Conservation (phyloP, 164 flowering plant genomes). For the Platanus orientalis region DNA sequence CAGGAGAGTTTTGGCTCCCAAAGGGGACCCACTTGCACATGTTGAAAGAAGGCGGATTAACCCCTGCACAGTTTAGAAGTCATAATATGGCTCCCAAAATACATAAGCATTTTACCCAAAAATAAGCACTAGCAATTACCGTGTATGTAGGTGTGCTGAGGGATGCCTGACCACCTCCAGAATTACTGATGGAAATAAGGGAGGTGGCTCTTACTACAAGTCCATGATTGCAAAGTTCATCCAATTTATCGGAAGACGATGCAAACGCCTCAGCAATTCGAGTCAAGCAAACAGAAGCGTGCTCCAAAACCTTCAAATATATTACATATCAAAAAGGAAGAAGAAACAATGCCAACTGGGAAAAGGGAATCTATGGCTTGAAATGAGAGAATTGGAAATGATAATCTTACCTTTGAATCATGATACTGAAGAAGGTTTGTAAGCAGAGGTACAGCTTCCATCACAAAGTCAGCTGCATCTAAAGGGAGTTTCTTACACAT, state of each 20-base stretch:
- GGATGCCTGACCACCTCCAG: slow-evolving; percentile 96
- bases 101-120: neutral
- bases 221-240: slow-evolving; percentile 94
- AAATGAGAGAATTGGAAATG: neutral
- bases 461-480: slow-evolving; percentile 98
- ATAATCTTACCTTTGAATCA: slow-evolving; percentile 69
- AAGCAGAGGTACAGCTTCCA: slow-evolving; percentile 96
- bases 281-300: slow-evolving; percentile 95
- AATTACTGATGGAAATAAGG: slow-evolving; percentile 72
- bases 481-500: slow-evolving; percentile 99
- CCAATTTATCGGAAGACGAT: slow-evolving; percentile 80
- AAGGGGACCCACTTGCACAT: slow-evolving; percentile 91
- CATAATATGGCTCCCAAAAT: slow-evolving; percentile 12
- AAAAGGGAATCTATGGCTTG: neutral
- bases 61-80: slow-evolving; percentile 55
- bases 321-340: neutral
- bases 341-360: neutral
- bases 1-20: slow-evolving; percentile 84
- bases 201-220: slow-evolving; percentile 90
- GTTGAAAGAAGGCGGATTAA: slow-evolving; percentile 89
- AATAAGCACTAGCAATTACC: slow-evolving; percentile 32
- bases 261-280: slow-evolving; percentile 96
- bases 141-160: slow-evolving; percentile 93
- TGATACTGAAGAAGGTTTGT: slow-evolving; percentile 96
- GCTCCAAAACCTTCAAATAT: slow-evolving; percentile 74